Evolutionary conservation across 768 basidiomycete genomes (phyloP).

Genomic region (Xanthoconium stramineum): DNA sequence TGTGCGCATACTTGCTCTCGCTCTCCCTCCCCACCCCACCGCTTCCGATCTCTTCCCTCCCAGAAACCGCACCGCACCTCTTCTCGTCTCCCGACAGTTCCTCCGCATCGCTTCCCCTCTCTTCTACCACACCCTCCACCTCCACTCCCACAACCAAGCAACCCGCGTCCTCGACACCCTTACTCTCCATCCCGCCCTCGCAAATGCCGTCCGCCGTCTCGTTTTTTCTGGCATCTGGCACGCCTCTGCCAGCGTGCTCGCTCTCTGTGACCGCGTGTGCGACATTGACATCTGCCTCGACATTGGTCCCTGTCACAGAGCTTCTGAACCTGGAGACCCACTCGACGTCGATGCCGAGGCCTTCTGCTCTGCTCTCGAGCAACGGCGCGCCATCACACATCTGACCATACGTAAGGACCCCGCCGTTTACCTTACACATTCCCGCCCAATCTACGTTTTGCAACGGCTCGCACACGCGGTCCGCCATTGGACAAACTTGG

Average conservation of each 20-base stretch:
- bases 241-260: constrained; percentile 39
- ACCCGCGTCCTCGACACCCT: constrained; percentile 38
- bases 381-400: constrained; percentile 38
- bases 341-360: constrained; percentile 26
- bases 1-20: constrained; percentile 41
- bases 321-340: neutral
- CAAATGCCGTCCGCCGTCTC: constrained; percentile 39
- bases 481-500: constrained; percentile 42
- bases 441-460: constrained; percentile 44
- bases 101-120: constrained; percentile 56
- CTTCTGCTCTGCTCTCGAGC: constrained; percentile 42
- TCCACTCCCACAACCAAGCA: constrained; percentile 41
- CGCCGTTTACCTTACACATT: constrained; percentile 53
- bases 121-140: constrained; percentile 50
- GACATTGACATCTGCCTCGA: constrained; percentile 41
- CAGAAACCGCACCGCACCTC: constrained; percentile 35
- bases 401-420: constrained; percentile 52
- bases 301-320: constrained; percentile 3
- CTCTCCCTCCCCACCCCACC: constrained; percentile 24
- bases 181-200: constrained; percentile 35
- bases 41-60: constrained; percentile 23
- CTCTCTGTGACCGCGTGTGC: constrained; percentile 26
- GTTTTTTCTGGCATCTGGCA: constrained; percentile 41
- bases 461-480: constrained; percentile 45
- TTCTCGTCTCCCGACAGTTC: constrained; percentile 52